A percentile compares a stretch with the other conserved stretches of the same genome.
Evolutionary conservation across 371 early-diverging fungal species (phyloP).

Genomic region (Apophysomyces sp.): DNA sequence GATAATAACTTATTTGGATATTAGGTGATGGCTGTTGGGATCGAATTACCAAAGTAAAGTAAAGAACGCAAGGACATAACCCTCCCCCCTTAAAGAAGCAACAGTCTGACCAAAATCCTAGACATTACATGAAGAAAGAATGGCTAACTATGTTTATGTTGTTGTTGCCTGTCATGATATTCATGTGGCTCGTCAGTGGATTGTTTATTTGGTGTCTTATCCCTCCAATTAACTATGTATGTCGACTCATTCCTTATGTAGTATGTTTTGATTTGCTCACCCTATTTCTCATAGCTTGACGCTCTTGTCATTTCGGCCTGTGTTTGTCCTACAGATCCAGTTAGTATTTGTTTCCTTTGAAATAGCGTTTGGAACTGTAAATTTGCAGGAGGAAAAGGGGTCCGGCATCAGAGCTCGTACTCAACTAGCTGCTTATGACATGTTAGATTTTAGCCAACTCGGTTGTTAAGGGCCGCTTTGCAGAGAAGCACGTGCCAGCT

Average conservation of each 20-base stretch:
- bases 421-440: not conserved
- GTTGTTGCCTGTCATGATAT: constrained; percentile 81
- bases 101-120: constrained; percentile 2
- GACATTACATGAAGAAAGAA: constrained; percentile 59
- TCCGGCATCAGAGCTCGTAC: not conserved
- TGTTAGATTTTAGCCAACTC: constrained; percentile 85
- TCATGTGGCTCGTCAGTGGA: constrained; percentile 87
- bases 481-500: constrained; percentile 87
- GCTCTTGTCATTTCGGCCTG: constrained; percentile 85
- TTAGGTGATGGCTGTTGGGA: constrained; percentile 87
- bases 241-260: constrained; percentile 10
- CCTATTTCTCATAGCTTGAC: constrained; percentile 50
- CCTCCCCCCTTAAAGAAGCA: not conserved
- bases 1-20: not conserved
- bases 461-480: constrained; percentile 94
- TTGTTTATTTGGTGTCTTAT: constrained; percentile 64
- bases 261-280: not conserved
- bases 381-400: not conserved
- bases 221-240: constrained; percentile 63
- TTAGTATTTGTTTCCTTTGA: constrained; percentile 23
- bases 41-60: constrained; percentile 75
- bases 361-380: not conserved
- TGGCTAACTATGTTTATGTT: constrained; percentile 70
- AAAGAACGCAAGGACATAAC: not conserved
- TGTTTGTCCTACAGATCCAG: constrained; percentile 96